phyloP scores from a whole-genome alignment of 2,329 filamentous ascomycete species.

The Colletotrichum sp. region DNA sequence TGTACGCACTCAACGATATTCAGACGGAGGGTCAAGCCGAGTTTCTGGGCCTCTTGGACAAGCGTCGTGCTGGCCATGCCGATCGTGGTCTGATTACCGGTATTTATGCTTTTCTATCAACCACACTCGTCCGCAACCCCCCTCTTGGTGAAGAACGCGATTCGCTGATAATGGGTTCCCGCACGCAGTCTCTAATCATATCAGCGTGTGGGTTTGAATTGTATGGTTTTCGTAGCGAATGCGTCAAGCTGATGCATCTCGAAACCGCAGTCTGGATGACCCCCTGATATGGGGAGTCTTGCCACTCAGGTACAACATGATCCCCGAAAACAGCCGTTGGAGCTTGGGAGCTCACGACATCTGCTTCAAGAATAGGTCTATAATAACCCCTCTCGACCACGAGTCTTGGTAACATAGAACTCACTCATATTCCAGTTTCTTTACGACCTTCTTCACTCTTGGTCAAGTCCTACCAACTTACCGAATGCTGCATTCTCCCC shows the following conservation, averaged over 20 bases:
- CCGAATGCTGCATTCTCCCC: conserved; percentile 75
- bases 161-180: background rate
- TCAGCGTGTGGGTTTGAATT: conserved; percentile 75
- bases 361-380: conserved; percentile 84
- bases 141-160: background rate
- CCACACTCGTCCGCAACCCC: background rate
- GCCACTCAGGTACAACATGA: conserved; percentile 74
- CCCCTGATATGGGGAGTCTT: conserved; percentile 92
- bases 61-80: conserved; percentile 68
- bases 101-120: conserved; percentile 6
- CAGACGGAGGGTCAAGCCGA: conserved; percentile 78
- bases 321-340: conserved; percentile 82
- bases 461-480: conserved; percentile 94
- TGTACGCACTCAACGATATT: conserved; percentile 75
- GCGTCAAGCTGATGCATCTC: conserved; percentile 2
- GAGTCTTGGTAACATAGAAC: conserved; percentile 8
- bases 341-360: conserved; percentile 93
- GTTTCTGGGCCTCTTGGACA: conserved; percentile 79
- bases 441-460: conserved; percentile 81
- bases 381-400: background rate
- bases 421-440: conserved; percentile 50
- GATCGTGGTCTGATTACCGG: conserved; percentile 81
- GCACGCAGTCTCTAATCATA: conserved; percentile 79
- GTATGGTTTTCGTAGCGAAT: conserved; percentile 5
- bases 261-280: conserved; percentile 77